phyloP scores from a whole-genome alignment of 2,329 filamentous ascomycete genomes.

The Sporothrix brasiliensis region DNA sequence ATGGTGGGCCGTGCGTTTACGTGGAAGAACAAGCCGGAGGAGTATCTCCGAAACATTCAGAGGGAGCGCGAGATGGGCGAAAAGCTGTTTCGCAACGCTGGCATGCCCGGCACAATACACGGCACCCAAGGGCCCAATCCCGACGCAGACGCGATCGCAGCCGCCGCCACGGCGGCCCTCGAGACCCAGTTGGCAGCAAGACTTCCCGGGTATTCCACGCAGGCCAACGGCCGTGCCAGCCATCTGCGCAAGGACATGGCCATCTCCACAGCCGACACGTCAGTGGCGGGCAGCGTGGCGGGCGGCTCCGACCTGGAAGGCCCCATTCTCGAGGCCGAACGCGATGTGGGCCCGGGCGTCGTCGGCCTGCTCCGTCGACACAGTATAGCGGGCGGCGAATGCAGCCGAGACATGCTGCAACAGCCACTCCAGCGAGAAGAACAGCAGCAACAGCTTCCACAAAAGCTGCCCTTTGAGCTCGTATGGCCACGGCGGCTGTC shows the following conservation, averaged over 20 bases:
- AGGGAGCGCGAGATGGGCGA: slow-evolving; percentile 38
- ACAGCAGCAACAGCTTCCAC: slow-evolving; percentile 10
- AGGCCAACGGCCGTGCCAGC: slow-evolving; percentile 40
- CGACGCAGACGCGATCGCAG: slow-evolving; percentile 31
- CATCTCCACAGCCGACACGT: slow-evolving; percentile 52
- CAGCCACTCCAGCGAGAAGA: neutral
- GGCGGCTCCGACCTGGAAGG: slow-evolving; percentile 63
- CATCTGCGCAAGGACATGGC: slow-evolving; percentile 51
- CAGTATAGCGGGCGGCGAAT: slow-evolving; percentile 50
- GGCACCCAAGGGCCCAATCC: neutral
- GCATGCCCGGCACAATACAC: neutral
- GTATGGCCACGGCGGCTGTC: slow-evolving; percentile 72
- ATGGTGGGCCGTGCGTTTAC: slow-evolving; percentile 58
- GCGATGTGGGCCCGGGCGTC: slow-evolving; percentile 43
- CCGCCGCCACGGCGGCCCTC: slow-evolving; percentile 24
- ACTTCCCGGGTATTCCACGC: neutral
- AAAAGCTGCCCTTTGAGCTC: slow-evolving; percentile 15
- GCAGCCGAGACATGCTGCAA: neutral
- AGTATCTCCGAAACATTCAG: slow-evolving; percentile 54
- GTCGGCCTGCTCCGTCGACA: slow-evolving; percentile 64
- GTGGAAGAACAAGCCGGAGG: slow-evolving; percentile 66
- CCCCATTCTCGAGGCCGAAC: slow-evolving; percentile 54
- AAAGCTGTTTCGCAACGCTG: neutral
- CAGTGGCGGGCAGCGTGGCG: slow-evolving; percentile 61
- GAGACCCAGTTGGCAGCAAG: slow-evolving; percentile 23